Evolutionary conservation across 2,329 filamentous ascomycete genomes (phyloP).

Genomic region (Diaporthe sp.): DNA sequence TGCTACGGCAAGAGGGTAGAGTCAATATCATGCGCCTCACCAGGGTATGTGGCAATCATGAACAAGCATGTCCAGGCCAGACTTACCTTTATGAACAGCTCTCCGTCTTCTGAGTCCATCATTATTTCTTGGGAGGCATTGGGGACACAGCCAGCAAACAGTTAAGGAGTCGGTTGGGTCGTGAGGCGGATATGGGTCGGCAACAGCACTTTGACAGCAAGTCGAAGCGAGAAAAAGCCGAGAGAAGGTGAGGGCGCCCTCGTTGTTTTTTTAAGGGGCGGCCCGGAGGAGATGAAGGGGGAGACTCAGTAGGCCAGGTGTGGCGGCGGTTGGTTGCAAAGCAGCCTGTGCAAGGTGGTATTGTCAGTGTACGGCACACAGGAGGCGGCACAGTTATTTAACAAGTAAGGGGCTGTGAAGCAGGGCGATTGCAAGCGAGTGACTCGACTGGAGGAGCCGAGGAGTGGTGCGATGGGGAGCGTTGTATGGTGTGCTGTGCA

Average conservation of each 20-base stretch:
- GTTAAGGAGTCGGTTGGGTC: conserved; percentile 39
- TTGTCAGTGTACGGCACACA: conserved; percentile 47
- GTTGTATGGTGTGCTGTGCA: conserved; percentile 36
- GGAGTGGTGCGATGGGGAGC: conserved; percentile 28
- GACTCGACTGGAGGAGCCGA: conserved; percentile 33
- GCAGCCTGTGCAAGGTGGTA: conserved; percentile 48
- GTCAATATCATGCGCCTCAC: conserved; percentile 47
- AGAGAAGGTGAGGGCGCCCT: conserved; percentile 35
- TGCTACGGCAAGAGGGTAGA: conserved; percentile 71
- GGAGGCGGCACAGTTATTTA: conserved; percentile 37
- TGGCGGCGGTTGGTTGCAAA: conserved; percentile 47
- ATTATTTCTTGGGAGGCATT: conserved; percentile 67
- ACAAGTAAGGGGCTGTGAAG: conserved; percentile 37
- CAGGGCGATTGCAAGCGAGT: conserved; percentile 28
- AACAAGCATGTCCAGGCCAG: not conserved
- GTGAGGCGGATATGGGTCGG: conserved; percentile 43
- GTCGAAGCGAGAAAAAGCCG: conserved; percentile 36
- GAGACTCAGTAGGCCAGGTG: conserved; percentile 37
- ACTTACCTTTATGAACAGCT: conserved; percentile 87
- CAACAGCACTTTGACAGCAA: conserved; percentile 1
- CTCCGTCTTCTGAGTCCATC: conserved; percentile 92
- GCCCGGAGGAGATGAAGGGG: conserved; percentile 37
- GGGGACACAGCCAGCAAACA: conserved; percentile 43
- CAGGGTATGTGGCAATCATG: not conserved
- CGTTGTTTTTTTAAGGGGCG: conserved; percentile 24